Percentiles rank a stretch among this genome's conserved stretches.
Conservation (phyloP, 1,284 basidiomycete species). For the Marasmius fiardii region DNA sequence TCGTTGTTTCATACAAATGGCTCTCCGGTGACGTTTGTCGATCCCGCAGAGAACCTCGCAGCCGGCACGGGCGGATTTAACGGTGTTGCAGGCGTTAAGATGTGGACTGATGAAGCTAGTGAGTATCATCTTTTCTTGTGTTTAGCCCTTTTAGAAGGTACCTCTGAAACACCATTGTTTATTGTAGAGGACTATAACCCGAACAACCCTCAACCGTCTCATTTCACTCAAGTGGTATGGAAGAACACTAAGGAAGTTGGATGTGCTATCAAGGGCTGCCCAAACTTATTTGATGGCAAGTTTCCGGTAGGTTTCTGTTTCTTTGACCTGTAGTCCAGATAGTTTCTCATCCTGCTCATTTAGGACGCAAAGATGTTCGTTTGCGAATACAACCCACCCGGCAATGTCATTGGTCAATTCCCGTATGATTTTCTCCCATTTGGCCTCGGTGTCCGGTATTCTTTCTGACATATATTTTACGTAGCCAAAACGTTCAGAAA, state of each 20-base stretch:
- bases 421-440: slow-evolving; percentile 27
- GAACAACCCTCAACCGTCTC: slow-evolving; percentile 38
- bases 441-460: too few relatives aligned
- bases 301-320: not conserved
- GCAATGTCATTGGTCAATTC: slow-evolving; percentile 49
- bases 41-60: slow-evolving; percentile 37
- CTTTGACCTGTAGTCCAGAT: slow-evolving; percentile 28
- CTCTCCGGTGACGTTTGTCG: not conserved
- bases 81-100: slow-evolving; percentile 33
- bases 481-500: too few relatives aligned
- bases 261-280: slow-evolving; percentile 34
- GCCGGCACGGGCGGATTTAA: slow-evolving; percentile 41
- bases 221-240: slow-evolving; percentile 55
- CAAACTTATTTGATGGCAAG: slow-evolving; percentile 29
- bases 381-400: slow-evolving; percentile 46
- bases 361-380: slow-evolving; percentile 33
- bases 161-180: too few relatives aligned
- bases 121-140: slow-evolving; percentile 10
- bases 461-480: too few relatives aligned
- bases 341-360: not conserved
- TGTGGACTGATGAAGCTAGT: slow-evolving; percentile 43
- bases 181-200: slow-evolving; percentile 42
- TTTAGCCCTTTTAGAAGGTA: not conserved
- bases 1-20: not conserved
- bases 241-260: slow-evolving; percentile 44